Base-by-base conservation (phyloP, 2,329 filamentous ascomycete species). In the Fusarium sp. region DNA sequence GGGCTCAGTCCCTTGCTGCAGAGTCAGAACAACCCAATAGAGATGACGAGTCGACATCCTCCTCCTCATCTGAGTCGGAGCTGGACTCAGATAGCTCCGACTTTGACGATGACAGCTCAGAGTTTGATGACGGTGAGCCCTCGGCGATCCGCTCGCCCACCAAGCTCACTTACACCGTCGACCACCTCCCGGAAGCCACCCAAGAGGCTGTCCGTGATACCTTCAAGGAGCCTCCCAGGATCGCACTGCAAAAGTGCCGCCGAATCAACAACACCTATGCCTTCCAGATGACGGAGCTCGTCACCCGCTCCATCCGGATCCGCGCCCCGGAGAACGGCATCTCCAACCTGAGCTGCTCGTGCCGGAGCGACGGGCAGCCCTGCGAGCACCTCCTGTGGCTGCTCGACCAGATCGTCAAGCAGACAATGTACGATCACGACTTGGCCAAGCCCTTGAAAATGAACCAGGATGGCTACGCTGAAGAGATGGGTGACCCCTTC, bases 351-450 rank as follows among this genome's bases (percentile, higher is more conserved):
- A 83, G 78, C 20, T 90, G 88, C 79, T 87, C 85, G 31, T 89
- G 88, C 69, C 78, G 74, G 50, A 74, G 75, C n/a, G 70, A 74
- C 54, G 72, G 75, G 57, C 72, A 77, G 38, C 86, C 85, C 0
- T 90, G 88, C 76, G 82, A 84, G 13, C 89, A 90, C 69, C 79
- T 88, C 34, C 78, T 90, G 31, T 89, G 88, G 87, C 82, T 90
- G 16, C 83, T 89, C 57, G 88, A 90, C 78, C 85, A 85, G 75
- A 82, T 90, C 34, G 82, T 85, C 22, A 85, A 84, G 62, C 85
- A 89, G 74, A 84, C 85, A 4, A 77, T 87, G 5, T 85, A 85
- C 69, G 79, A 83, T 45, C 81, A 83, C 40, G 79, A 83, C 56
- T 76, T 77, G 10, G 70, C 78, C 7, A 77, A 81, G 16, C 82